phyloP scores from a whole-genome alignment of 805 yeast species.

The Grigorovia jiainica region DNA sequence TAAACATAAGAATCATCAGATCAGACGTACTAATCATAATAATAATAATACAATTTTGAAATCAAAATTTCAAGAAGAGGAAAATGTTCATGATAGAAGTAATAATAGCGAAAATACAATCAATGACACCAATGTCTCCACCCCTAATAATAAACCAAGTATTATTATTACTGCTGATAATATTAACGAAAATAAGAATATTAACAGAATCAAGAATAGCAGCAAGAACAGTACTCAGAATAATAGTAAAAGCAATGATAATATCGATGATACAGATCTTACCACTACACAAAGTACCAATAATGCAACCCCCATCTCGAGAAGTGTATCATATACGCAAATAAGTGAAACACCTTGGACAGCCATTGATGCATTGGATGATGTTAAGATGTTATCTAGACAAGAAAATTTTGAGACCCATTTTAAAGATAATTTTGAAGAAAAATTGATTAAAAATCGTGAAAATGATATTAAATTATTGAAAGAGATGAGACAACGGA shows the following conservation, averaged over 20 bases:
- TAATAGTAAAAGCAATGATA: neutral
- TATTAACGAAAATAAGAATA: too few species aligned
- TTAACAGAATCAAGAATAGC: too few species aligned
- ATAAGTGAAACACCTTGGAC: constrained; percentile 54
- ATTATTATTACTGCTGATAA: too few species aligned
- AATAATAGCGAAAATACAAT: too few species aligned
- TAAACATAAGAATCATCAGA: too few species aligned
- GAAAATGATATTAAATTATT: constrained; percentile 42
- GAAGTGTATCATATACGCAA: constrained; percentile 35
- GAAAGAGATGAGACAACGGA: constrained; percentile 22
- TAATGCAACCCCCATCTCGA: neutral
- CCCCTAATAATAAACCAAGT: too few species aligned
- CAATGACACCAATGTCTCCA: too few species aligned
- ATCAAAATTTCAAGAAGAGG: too few species aligned
- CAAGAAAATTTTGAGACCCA: constrained; percentile 34
- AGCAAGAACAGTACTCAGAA: too few species aligned
- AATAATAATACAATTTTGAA: too few species aligned
- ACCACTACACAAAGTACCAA: neutral
- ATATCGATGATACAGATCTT: neutral
- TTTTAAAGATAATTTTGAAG: constrained; percentile 35
- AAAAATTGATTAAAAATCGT: constrained; percentile 40
- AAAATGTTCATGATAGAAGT: too few species aligned
- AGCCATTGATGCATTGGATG: constrained; percentile 77
- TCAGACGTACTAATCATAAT: too few species aligned
- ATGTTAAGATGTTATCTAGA: constrained; percentile 53